phyloP scores from a whole-genome alignment of 169 alveolate genomes.

The Amoebophrya sp. region DNA sequence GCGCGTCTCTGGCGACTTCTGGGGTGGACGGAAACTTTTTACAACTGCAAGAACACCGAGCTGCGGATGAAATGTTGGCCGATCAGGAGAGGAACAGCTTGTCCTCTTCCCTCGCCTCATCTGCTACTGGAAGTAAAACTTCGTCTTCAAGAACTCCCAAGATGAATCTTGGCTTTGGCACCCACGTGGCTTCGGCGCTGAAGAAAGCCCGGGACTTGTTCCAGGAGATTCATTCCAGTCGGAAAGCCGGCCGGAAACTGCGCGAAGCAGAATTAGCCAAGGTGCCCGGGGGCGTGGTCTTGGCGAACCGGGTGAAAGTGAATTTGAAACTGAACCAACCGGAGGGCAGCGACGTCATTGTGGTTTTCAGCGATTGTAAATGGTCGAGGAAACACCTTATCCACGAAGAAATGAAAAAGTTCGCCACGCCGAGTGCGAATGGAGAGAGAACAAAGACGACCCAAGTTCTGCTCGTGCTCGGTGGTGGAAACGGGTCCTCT shows the following conservation, averaged over 20 bases:
- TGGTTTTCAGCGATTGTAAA: background rate
- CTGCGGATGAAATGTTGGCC: no score
- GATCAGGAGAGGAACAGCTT: no score
- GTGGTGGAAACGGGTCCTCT: no score
- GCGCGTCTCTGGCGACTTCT: no score
- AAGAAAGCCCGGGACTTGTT: background rate
- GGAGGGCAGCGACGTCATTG: background rate
- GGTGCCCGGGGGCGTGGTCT: background rate
- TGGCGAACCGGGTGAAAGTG: background rate
- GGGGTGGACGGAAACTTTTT: no score
- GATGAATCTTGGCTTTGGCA: background rate
- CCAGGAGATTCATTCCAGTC: background rate
- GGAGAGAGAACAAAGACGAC: no score
- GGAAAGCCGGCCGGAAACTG: background rate
- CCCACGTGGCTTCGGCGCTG: background rate
- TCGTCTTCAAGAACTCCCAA: background rate
- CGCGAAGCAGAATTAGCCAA: background rate
- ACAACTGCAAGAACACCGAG: no score
- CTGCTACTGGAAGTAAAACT: background rate
- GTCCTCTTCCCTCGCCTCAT: no score
- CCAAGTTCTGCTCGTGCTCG: no score
- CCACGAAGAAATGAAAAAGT: no score
- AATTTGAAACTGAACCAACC: background rate
- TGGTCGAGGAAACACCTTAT: background rate
- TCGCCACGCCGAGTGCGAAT: no score